Percentiles rank a stretch among this genome's conserved stretches.
These are phyloP conservation scores for Panaeolus cyanescens DNA, from an alignment of 768 basidiomycete species.

Conservation along the genomic window DNA sequence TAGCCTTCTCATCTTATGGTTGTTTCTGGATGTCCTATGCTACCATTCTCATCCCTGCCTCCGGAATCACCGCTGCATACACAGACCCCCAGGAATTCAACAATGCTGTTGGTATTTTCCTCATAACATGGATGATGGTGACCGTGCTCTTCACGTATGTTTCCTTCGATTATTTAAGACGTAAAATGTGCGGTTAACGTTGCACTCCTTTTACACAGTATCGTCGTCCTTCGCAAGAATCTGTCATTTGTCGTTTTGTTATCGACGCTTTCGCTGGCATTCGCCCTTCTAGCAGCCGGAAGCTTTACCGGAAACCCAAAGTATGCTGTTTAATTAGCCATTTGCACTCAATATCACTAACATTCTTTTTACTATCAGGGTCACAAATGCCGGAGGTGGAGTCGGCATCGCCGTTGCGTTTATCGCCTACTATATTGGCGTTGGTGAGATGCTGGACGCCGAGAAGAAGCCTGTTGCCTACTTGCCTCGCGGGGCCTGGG, in stretches of 20 bases:
- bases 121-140: conserved; percentile 67
- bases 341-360: background rate
- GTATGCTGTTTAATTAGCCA: conserved; percentile 10
- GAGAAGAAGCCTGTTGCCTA: conserved; percentile 35
- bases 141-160: conserved; percentile 55
- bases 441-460: conserved; percentile 37
- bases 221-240: conserved; percentile 25
- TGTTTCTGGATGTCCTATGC: conserved; percentile 83
- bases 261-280: conserved; percentile 21
- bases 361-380: conserved; percentile 14
- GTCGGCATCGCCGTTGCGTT: conserved; percentile 42
- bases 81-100: conserved; percentile 37
- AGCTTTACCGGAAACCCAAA: conserved; percentile 26
- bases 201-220: conserved; percentile 11
- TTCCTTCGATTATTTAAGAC: background rate
- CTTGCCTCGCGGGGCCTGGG: conserved; percentile 37
- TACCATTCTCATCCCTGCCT: conserved; percentile 65
- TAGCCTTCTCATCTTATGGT: conserved; percentile 75
- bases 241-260: conserved; percentile 28
- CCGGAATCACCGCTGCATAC: conserved; percentile 59
- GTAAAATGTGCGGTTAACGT: background rate
- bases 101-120: conserved; percentile 68
- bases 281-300: conserved; percentile 28
- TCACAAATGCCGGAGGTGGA: conserved; percentile 40
- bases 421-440: conserved; percentile 47